Conservation (phyloP, 2,329 filamentous ascomycete genomes). For the Cladosporium austrohemisphaericum region DNA sequence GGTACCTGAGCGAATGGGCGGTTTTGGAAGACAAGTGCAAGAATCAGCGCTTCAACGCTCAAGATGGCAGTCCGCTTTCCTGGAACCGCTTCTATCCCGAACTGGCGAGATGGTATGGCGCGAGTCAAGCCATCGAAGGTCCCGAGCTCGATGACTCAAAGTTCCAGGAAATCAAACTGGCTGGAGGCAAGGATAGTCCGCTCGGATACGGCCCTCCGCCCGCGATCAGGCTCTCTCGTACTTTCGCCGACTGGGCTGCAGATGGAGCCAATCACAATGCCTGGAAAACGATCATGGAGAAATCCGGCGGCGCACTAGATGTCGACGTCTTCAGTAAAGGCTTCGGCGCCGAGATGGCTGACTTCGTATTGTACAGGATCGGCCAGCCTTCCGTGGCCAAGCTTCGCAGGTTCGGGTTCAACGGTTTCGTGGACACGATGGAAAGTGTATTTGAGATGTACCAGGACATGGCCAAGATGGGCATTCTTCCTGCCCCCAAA, state of each 20-base stretch:
- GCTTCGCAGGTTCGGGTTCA: slow-evolving; percentile 37
- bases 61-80: slow-evolving; percentile 42
- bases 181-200: slow-evolving; percentile 18
- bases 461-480: slow-evolving; percentile 38
- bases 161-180: slow-evolving; percentile 15
- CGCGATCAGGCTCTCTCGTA: slow-evolving; percentile 16
- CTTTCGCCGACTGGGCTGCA: slow-evolving; percentile 42
- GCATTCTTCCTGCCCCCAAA: slow-evolving; percentile 40
- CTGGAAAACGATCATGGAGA: slow-evolving; percentile 35
- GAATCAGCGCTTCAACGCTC: slow-evolving; percentile 47
- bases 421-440: slow-evolving; percentile 42
- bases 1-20: slow-evolving; percentile 47
- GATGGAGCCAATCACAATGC: slow-evolving; percentile 39
- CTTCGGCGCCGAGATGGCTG: slow-evolving; percentile 33
- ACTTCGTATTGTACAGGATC: slow-evolving; percentile 24
- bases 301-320: slow-evolving; percentile 10
- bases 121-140: slow-evolving; percentile 13
- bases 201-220: slow-evolving; percentile 22
- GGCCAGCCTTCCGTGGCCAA: slow-evolving; percentile 29
- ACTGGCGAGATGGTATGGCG: slow-evolving; percentile 42
- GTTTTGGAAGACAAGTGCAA: slow-evolving; percentile 38
- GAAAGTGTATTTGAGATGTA: slow-evolving; percentile 41
- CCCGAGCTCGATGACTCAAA: slow-evolving; percentile 18
- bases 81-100: slow-evolving; percentile 48
- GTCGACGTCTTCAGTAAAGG: slow-evolving; percentile 34